Percentiles rank a stretch among this genome's conserved stretches.
Evolutionary conservation across 192 early-diverging fungal species (phyloP).

Genomic region (Coemansia sp.): DNA sequence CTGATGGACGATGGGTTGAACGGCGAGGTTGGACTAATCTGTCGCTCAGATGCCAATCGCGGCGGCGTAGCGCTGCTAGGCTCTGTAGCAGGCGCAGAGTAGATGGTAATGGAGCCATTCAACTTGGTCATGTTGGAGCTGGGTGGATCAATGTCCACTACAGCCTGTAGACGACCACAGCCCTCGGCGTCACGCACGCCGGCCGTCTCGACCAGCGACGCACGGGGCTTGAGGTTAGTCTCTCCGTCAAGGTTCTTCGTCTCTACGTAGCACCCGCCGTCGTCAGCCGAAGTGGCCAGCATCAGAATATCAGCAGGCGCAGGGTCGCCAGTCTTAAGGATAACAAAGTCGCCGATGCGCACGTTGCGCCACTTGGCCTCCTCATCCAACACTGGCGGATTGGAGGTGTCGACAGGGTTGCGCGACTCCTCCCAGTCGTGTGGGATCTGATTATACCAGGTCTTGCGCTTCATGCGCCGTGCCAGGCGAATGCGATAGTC

Average conservation of each 20-base stretch:
- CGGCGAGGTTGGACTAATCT: slow-evolving; percentile 23
- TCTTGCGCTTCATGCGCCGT: slow-evolving; percentile 38
- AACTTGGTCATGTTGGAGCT: slow-evolving; percentile 80
- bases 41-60: slow-evolving; percentile 14
- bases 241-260: slow-evolving; percentile 99
- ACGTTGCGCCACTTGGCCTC: slow-evolving; percentile 86
- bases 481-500: slow-evolving; percentile 38
- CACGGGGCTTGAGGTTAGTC: slow-evolving; percentile 93
- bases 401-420: slow-evolving; percentile 3
- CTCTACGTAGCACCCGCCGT: slow-evolving; percentile 90
- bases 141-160: slow-evolving; percentile 84
- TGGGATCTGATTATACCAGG: slow-evolving; percentile 53
- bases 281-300: slow-evolving; percentile 79
- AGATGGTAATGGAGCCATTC: slow-evolving; percentile 65
- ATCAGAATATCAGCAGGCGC: slow-evolving; percentile 93
- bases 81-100: slow-evolving; percentile 29
- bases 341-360: slow-evolving; percentile 86
- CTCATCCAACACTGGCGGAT: slow-evolving; percentile 23
- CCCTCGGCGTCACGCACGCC: slow-evolving; percentile 66
- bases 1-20: slow-evolving; percentile 3
- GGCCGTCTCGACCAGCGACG: slow-evolving; percentile 65
- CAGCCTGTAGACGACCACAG: slow-evolving; percentile 67
- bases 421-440: slow-evolving; percentile 54
- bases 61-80: slow-evolving; percentile 23
- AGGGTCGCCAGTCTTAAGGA: slow-evolving; percentile 78